Base-by-base conservation (phyloP, 108 stramenopile species). In the Pseudonitzschia delicatissima region DNA sequence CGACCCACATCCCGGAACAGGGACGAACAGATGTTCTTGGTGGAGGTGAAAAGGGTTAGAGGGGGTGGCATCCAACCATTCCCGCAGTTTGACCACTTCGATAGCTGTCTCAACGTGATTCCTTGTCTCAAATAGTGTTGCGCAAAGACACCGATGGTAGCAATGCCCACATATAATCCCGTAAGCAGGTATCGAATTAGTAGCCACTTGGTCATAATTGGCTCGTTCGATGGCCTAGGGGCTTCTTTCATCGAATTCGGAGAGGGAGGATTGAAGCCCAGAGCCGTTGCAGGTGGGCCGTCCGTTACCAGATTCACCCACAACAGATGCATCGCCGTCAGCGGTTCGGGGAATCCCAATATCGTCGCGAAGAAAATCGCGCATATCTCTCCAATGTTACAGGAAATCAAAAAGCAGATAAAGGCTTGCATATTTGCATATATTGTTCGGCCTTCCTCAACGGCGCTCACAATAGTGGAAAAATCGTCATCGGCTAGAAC, bases 221-320 rank as follows among this genome's bases (percentile, higher is more conserved):
- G 92, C 71, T 96, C 97, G 45, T 94, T 79, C n/a, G 86, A 79
- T 48, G 88, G 87, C 7, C 98, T 81, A n/a, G 97, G 98, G 26
- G 81, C 79, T 64, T 77, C 67, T 52, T 72, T 78, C 97, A 97
- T 98, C 39, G 93, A 79, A 48, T 85, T 84, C 5, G 96, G 94
- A 68, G 91, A 88, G 12, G 91, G 86, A n/a, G 96, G 96, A 72
- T 99, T 99, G 78, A 99, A 99, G 2, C 96, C 97, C 6, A 99
- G 81, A 23, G 97, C 96, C 39, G 97, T 98, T 8, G 99, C 99
- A 9, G 98, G 97, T 7, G 98, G 97, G 23, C 97, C 97, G 78
- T 98, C 98, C 4, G 98, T 99, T 31, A 99, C 97, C 13, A 99
- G 77, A 66, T 99, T 98, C 7, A 98, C 96, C 97, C 96, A 99